Evolutionary conservation across 805 yeast genomes (phyloP).

Genomic region (Metschnikowia cubensis): DNA sequence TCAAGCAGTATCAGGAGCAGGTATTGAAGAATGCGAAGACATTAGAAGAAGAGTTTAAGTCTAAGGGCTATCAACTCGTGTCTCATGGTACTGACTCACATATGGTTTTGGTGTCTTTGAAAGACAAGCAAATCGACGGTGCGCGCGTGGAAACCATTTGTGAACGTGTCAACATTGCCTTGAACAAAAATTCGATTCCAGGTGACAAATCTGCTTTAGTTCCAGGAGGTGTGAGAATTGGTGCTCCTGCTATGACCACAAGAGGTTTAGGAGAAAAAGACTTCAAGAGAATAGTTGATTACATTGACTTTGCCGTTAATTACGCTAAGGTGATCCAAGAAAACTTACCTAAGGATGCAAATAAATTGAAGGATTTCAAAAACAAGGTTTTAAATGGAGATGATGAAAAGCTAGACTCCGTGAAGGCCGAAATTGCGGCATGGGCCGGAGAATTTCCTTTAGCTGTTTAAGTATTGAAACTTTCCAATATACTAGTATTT

Average conservation of each 20-base stretch:
- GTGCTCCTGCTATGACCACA: constrained; percentile 98
- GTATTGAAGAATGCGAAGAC: constrained; percentile 86
- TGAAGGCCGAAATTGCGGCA: constrained; percentile 73
- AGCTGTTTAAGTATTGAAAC: constrained; percentile 27
- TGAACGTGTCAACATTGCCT: constrained; percentile 91
- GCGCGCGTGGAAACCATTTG: constrained; percentile 95
- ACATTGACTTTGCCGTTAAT: constrained; percentile 52
- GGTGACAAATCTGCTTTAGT: constrained; percentile 96
- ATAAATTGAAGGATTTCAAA: constrained; percentile 95
- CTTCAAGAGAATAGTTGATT: constrained; percentile 72
- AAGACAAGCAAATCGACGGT: constrained; percentile 90
- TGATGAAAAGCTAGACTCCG: constrained; percentile 54
- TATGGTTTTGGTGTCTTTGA: constrained; percentile 85
- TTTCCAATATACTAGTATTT: neutral
- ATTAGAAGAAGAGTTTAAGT: constrained; percentile 69
- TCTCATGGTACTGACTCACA: constrained; percentile 97
- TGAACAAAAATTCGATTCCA: constrained; percentile 96
- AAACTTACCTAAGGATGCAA: constrained; percentile 83
- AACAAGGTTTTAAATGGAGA: constrained; percentile 56
- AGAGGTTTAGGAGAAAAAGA: constrained; percentile 92
- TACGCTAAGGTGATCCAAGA: constrained; percentile 74
- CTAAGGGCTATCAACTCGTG: constrained; percentile 74
- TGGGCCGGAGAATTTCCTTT: constrained; percentile 91
- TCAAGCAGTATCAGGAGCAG: constrained; percentile 81
- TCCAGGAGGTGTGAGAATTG: constrained; percentile 96